phyloP scores from a whole-genome alignment of 2,329 filamentous ascomycete genomes.

The Monilinia vaccinii-corymbosi region DNA sequence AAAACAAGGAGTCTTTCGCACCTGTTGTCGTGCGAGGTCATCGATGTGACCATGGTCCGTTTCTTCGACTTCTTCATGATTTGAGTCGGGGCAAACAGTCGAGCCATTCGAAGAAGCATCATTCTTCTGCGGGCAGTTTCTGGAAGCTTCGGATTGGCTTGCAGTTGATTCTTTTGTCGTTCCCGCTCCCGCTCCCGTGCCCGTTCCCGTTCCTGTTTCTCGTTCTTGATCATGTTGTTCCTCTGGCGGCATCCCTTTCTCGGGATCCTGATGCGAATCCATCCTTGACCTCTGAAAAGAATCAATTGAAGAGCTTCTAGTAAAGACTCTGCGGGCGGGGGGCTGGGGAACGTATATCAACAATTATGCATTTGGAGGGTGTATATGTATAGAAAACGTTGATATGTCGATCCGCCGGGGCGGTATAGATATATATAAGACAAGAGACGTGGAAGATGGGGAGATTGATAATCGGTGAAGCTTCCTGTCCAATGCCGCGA shows the following conservation, averaged over 20 bases:
- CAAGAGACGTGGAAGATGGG: background rate
- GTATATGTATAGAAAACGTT: background rate
- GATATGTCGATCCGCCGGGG: background rate
- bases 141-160: slow-evolving; percentile 17
- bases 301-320: slow-evolving; percentile 3
- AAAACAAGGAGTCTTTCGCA: background rate
- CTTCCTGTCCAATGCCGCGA: background rate
- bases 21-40: slow-evolving; percentile 22
- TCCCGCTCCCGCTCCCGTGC: no score
- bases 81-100: slow-evolving; percentile 20
- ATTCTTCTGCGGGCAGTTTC: slow-evolving; percentile 2
- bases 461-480: slow-evolving; percentile 4
- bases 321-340: slow-evolving; percentile 5
- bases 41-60: slow-evolving; percentile 22
- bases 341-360: background rate
- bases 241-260: slow-evolving; percentile 14
- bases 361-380: slow-evolving; percentile 1
- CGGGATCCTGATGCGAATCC: slow-evolving; percentile 13
- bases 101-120: slow-evolving; percentile 11
- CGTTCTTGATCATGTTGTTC: slow-evolving; percentile 6
- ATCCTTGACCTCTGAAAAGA: slow-evolving; percentile 10
- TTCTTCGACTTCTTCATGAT: slow-evolving; percentile 24
- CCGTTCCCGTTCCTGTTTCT: slow-evolving; percentile 9
- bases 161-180: slow-evolving; percentile 17
- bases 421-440: background rate